These are phyloP conservation scores for Suhomyces bokatorum DNA, from an alignment of 1,139 yeast genomes.

Conservation along the genomic window DNA sequence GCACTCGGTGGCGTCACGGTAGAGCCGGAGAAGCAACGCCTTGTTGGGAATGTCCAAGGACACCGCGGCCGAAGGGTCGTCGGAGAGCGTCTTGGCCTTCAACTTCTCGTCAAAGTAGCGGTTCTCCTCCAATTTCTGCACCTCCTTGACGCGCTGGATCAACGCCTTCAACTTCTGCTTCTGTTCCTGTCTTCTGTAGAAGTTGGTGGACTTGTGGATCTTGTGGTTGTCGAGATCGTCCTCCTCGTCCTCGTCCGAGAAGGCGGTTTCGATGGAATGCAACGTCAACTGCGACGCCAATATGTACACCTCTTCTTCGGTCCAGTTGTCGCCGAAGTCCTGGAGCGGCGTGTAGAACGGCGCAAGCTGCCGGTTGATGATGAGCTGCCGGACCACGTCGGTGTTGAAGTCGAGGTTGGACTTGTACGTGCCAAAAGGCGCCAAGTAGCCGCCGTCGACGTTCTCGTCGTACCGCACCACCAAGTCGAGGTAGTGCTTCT, in stretches of 20 bases:
- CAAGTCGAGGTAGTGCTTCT: conserved; percentile 54
- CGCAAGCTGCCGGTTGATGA: conserved; percentile 63
- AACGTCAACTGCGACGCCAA: conserved; percentile 55
- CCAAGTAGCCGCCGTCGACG: conserved; percentile 79
- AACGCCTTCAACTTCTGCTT: conserved; percentile 52
- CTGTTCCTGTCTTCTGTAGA: conserved; percentile 54
- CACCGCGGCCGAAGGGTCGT: conserved; percentile 6
- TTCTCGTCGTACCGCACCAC: conserved; percentile 59
- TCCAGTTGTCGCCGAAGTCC: conserved; percentile 76
- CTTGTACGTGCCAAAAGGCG: conserved; percentile 85
- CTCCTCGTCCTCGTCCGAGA: conserved; percentile 53
- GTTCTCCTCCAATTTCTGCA: conserved; percentile 57
- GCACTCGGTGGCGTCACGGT: conserved; percentile 73
- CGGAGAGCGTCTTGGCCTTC: conserved; percentile 17
- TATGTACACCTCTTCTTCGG: conserved; percentile 64
- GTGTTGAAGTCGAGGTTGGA: conserved; percentile 74
- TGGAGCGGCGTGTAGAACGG: conserved; percentile 91
- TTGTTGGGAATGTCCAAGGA: conserved; percentile 28
- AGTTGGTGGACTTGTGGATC: conserved; percentile 52
- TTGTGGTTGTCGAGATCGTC: conserved; percentile 56
- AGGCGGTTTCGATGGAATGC: conserved; percentile 61
- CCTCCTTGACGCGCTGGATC: conserved; percentile 45
- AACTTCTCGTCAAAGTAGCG: conserved; percentile 44
- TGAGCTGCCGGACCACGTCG: conserved; percentile 65
- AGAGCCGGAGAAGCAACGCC: conserved; percentile 45